Base-by-base conservation (phyloP, 768 basidiomycete genomes). In the Gymnopilus dilepis region DNA sequence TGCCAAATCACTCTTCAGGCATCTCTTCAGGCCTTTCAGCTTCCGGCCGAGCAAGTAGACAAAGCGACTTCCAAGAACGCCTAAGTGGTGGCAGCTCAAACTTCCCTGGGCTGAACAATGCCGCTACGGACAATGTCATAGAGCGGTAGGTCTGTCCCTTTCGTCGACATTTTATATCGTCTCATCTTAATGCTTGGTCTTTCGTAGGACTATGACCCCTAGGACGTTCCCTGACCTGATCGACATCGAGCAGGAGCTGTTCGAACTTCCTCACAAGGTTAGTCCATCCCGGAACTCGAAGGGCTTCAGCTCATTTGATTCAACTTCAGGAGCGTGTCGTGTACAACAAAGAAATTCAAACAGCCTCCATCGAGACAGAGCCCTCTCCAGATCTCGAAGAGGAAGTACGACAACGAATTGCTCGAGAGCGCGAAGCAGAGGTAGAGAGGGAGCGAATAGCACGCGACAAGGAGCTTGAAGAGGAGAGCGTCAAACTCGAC, bases 251-350 rank as follows among this genome's bases (percentile, higher is more conserved):
- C 89, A 94, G 69, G 95, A 97, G 70, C 77, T 97, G 5, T 97
- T 94, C 66, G 95, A 96, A 67, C 77, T 95, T 11, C 95, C 95
- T 2, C 87, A 90, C 69, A 94, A 91, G 80, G 95, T 94, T 58
- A 48, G 79, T 68, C 7, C 17, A 6, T 26, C 48, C 43, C 11
- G 24, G 34, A 24, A 40, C 12, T 43, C n/a, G n/a, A n/a, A n/a
- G n/a, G n/a, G n/a, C n/a, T n/a, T 40, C 15, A 55, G 15, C 43
- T 55, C 19, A 58, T 47, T 48, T 58, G 15, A 48, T 59, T 61
- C 15, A 17, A 58, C 17, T 42, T 45, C 67, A 90, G 90, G 90
- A 92, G 76, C 87, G 87, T 31, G 89, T 91, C 13, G 85, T 88
- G 38, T 92, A 92, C 69, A 94, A 91, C 69, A 94, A 93, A 74